Conservation (phyloP, 257 asterid species). For the Leonotis leonurus region DNA sequence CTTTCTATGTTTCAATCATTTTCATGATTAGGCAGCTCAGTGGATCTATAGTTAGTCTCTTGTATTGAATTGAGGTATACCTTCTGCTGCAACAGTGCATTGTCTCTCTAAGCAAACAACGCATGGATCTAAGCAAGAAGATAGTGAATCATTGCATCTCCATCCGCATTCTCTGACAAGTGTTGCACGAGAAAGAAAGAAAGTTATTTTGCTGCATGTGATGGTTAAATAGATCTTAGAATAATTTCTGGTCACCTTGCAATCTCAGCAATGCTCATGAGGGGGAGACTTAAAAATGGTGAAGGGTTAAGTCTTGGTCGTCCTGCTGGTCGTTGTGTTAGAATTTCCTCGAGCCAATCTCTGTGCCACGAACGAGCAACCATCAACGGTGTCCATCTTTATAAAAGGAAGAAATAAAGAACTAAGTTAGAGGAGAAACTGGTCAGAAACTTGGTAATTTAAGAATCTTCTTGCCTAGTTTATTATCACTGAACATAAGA, state of each 20-base stretch:
- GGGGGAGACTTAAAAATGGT: constrained; percentile 70
- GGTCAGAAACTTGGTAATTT: not conserved
- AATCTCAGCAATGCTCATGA: constrained; percentile 67
- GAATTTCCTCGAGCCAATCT: constrained; percentile 68
- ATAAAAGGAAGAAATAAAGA: constrained; percentile 9
- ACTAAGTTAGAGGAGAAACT: not conserved
- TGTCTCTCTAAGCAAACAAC: constrained; percentile 84
- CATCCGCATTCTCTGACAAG: constrained; percentile 88
- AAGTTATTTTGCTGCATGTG: too few relatives aligned
- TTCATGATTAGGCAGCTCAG: too few relatives aligned
- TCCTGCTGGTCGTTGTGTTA: constrained; percentile 37
- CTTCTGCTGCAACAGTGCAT: constrained; percentile 89
- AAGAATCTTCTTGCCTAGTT: too few relatives aligned
- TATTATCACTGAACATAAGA: not conserved
- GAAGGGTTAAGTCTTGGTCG: constrained; percentile 47
- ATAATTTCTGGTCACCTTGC: constrained; percentile 57
- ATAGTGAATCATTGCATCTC: constrained; percentile 39
- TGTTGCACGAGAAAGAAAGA: too few relatives aligned
- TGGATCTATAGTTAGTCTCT: too few relatives aligned
- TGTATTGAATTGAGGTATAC: constrained; percentile 18
- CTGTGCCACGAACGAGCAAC: constrained; percentile 86
- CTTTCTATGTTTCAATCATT: too few relatives aligned
- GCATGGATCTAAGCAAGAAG: constrained; percentile 65
- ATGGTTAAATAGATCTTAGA: too few relatives aligned
- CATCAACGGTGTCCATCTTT: constrained; percentile 78